Evolutionary conservation across 345 rosid species (phyloP).

Genomic region (Rhodamnia rubescens): DNA sequence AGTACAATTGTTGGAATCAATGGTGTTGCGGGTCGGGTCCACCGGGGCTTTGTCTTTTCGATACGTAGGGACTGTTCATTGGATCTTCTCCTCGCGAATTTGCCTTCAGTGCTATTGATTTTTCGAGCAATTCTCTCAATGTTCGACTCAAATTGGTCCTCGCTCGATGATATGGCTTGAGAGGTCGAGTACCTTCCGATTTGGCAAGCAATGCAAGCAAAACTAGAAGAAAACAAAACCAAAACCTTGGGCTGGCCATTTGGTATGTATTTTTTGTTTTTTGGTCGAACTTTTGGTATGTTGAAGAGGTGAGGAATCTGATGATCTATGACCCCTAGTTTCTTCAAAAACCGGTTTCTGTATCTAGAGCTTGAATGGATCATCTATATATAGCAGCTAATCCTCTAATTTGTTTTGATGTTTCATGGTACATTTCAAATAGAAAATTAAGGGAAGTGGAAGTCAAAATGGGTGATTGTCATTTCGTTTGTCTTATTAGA

Average conservation of each 20-base stretch:
- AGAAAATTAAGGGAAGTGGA: background rate
- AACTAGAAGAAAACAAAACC: constrained; percentile 6
- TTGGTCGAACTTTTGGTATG: background rate
- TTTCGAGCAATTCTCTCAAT: constrained; percentile 4
- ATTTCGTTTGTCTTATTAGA: background rate
- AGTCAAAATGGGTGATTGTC: background rate
- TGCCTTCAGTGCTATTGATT: background rate
- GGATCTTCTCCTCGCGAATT: background rate
- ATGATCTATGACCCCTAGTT: background rate
- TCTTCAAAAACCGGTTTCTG: background rate
- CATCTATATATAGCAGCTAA: background rate
- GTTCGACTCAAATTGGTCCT: background rate
- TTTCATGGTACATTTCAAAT: background rate
- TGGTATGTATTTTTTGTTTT: background rate
- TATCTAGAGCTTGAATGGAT: background rate
- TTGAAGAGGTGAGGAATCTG: background rate
- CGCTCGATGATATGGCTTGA: background rate
- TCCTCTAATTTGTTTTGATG: background rate
- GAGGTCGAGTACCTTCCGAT: constrained; percentile 1
- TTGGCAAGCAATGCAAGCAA: background rate
- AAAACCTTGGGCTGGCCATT: constrained; percentile 17
- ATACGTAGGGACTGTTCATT: background rate
- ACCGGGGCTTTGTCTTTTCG: constrained; percentile 19
- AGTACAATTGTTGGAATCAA: background rate
- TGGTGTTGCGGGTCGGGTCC: constrained; percentile 39